Conservation (phyloP, 805 yeast species). For the Barnettozyma populi region DNA sequence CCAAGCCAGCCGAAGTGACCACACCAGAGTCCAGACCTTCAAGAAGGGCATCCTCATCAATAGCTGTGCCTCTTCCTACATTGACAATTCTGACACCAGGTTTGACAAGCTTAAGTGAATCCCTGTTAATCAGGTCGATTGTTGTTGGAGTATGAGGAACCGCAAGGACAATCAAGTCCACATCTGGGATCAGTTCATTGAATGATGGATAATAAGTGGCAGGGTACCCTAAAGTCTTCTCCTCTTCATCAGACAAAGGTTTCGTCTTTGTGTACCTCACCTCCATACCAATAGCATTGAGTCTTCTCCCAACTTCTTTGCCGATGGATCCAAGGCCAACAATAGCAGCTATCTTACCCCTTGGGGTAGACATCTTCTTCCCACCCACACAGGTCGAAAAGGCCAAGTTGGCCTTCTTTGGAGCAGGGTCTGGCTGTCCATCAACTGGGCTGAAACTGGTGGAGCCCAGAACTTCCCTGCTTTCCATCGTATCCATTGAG, state of each 20-base stretch:
- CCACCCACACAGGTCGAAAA: constrained; percentile 42
- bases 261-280: constrained; percentile 58
- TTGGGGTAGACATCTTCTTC: constrained; percentile 44
- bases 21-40: constrained; percentile 55
- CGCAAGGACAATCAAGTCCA: constrained; percentile 59
- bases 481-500: constrained; percentile 37
- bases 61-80: constrained; percentile 68
- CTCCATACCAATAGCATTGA: constrained; percentile 57
- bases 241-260: constrained; percentile 30
- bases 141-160: constrained; percentile 64
- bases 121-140: constrained; percentile 43
- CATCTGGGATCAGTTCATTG: constrained; percentile 33
- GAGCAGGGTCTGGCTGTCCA: constrained; percentile 27
- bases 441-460: constrained; percentile 25
- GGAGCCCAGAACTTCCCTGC: constrained; percentile 38
- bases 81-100: constrained; percentile 60
- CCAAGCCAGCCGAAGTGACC: constrained; percentile 63
- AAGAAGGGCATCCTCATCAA: constrained; percentile 62
- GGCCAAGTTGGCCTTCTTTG: constrained; percentile 33
- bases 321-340: constrained; percentile 80
- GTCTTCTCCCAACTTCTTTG: constrained; percentile 50
- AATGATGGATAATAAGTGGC: constrained; percentile 43
- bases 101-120: constrained; percentile 41
- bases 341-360: constrained; percentile 52
- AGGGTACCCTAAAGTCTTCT: constrained; percentile 38